Base-by-base conservation (phyloP, 176 grass and related monocot species). In the Pharus latifolius region DNA sequence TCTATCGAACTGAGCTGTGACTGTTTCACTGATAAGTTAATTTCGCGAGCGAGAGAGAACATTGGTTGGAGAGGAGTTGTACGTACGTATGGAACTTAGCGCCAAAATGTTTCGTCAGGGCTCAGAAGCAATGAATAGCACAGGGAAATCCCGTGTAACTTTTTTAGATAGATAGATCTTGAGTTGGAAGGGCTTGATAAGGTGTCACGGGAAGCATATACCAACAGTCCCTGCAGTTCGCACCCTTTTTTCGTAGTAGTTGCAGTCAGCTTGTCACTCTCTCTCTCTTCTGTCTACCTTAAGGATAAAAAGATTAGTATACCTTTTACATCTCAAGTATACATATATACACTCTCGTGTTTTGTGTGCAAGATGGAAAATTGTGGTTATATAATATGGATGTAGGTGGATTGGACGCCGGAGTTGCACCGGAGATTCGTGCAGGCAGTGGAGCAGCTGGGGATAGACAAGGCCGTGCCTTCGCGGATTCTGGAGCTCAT, bases 371-470 rank as follows among this genome's bases (percentile, higher is more conserved):
- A 20, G 0, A 10, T 49, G 6, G 17, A 11, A 12, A 5, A 15
- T 16, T 46, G 17, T 38, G 4, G 25, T 4, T 18, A 5, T 3
- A 6, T 7, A 29, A 49, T 48, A 5, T 38, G 17, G 0, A 14
- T 19, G 11, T 22, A 99, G 95, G 95, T 99, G 67, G 95, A 99
- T 72, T 94, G 95, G 95, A 99, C 95, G 48, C 95, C 95, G 73
- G 95, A 99, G 65, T 73, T 99, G 78, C 95, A 99, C 76, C 90
- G 95, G 40, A 69, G 82, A 67, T 99, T 99, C 74, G 87, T 99
- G 49, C 90, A 94, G 79, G 95, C 87, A 43, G 95, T 99, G 84
- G 95, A 99, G 71, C 87, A 94, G 79, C 90, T 99, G 12, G 95
- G 95, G 25, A 82, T 99, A 15, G 90, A 99, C 76, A 94, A 99